Percentiles rank a stretch among this genome's conserved stretches.
Conservation (phyloP, 352 stramenopile species). For the Globisporangium cederbergense region DNA sequence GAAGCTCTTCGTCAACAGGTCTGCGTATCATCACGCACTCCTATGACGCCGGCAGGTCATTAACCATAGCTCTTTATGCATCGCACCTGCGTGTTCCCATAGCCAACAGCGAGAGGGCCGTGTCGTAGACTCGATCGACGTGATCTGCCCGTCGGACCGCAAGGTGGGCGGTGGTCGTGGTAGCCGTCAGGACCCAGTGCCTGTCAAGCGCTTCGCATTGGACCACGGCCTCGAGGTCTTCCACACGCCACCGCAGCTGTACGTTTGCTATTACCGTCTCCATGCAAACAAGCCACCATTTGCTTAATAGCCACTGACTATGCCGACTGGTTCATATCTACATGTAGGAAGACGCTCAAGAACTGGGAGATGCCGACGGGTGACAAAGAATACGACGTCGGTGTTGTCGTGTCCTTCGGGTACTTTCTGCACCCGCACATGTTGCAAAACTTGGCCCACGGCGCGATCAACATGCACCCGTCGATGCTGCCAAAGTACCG, state of each 20-base stretch:
- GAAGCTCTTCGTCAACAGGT: constrained; percentile 62
- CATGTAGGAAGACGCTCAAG: constrained; percentile 69
- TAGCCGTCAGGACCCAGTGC: constrained; percentile 61
- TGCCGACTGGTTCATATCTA: background rate
- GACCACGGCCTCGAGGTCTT: constrained; percentile 54
- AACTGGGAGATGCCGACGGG: constrained; percentile 55
- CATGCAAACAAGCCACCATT: background rate
- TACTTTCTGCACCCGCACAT: constrained; percentile 84
- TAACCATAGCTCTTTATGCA: background rate
- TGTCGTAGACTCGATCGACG: constrained; percentile 54
- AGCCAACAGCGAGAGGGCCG: constrained; percentile 26
- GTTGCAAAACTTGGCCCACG: constrained; percentile 54
- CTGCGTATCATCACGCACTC: constrained; percentile 13
- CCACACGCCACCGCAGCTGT: constrained; percentile 67
- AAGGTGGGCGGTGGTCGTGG: constrained; percentile 51
- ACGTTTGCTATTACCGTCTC: constrained; percentile 3
- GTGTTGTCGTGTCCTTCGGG: constrained; percentile 88
- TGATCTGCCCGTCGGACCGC: constrained; percentile 79
- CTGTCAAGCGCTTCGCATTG: constrained; percentile 71
- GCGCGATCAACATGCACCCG: constrained; percentile 88
- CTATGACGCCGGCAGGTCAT: constrained; percentile 1
- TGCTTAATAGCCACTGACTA: background rate
- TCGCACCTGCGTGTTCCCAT: background rate
- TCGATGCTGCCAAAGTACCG: constrained; percentile 86
- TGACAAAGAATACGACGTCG: constrained; percentile 57